Conservation (phyloP, 1,139 yeast species). For the Cylindricascospora bacillispora region DNA sequence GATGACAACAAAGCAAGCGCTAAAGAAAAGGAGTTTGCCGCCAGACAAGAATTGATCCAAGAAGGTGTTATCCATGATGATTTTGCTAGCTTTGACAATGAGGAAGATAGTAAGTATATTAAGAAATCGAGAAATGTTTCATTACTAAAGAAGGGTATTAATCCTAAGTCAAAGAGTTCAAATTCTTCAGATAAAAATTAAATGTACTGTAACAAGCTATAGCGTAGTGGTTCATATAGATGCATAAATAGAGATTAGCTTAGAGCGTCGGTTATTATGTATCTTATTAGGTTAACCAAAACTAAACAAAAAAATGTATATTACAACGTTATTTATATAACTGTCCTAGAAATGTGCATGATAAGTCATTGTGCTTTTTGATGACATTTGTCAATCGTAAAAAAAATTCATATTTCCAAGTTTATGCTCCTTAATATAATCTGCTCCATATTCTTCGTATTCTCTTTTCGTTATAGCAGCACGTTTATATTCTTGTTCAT, state of each 20-base stretch:
- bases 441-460: conserved; percentile 81
- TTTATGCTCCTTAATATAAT: conserved; percentile 78
- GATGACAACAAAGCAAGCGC: conserved; percentile 84
- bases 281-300: too few relatives aligned
- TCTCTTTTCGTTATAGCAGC: conserved; percentile 54
- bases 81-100: conserved; percentile 70
- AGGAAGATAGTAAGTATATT: conserved; percentile 63
- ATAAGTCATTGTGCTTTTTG: too few relatives aligned
- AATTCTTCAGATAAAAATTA: conserved; percentile 18
- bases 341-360: too few relatives aligned
- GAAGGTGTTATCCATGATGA: conserved; percentile 78
- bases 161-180: conserved; percentile 43
- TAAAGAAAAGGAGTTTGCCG: conserved; percentile 67
- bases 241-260: too few relatives aligned
- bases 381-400: too few relatives aligned
- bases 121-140: conserved; percentile 61
- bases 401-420: conserved; percentile 43
- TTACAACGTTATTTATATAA: too few relatives aligned
- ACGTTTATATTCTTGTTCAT: conserved; percentile 32
- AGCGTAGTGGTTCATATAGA: too few relatives aligned
- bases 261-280: too few relatives aligned
- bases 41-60: conserved; percentile 58
- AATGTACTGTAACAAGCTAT: too few relatives aligned
- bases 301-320: too few relatives aligned
- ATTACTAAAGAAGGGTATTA: conserved; percentile 69